Conservation (phyloP, 2,329 filamentous ascomycete species). For the Coleophoma crateriformis region DNA sequence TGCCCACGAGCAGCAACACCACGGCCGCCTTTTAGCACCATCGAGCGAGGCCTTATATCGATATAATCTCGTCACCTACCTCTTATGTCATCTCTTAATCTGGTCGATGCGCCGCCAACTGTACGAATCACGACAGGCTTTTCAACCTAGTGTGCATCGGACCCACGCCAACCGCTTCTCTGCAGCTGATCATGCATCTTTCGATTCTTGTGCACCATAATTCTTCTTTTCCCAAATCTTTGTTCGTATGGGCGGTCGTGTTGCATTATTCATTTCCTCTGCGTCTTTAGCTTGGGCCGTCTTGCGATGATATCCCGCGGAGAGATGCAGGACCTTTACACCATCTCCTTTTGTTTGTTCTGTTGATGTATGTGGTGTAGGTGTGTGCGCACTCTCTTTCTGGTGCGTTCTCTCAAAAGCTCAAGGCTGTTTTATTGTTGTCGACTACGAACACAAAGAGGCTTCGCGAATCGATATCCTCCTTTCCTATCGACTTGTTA, state of each 20-base stretch:
- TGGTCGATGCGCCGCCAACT: slow-evolving; percentile 35
- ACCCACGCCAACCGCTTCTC: slow-evolving; percentile 10
- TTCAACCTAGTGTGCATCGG: slow-evolving; percentile 15
- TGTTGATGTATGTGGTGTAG: slow-evolving; percentile 1
- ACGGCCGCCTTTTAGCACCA: not conserved
- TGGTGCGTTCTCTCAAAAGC: slow-evolving; percentile 19
- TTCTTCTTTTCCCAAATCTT: slow-evolving; percentile 30
- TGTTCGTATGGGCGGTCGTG: slow-evolving; percentile 27
- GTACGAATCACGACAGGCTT: slow-evolving; percentile 41
- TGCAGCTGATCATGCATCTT: slow-evolving; percentile 21
- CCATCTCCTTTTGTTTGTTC: slow-evolving; percentile 16
- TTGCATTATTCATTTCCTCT: slow-evolving; percentile 28
- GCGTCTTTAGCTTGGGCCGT: slow-evolving; percentile 22
- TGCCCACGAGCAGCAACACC: not conserved
- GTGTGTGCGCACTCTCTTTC: slow-evolving; percentile 12
- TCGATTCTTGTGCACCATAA: slow-evolving; percentile 37
- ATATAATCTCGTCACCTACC: slow-evolving; percentile 31
- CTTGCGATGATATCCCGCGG: slow-evolving; percentile 29
- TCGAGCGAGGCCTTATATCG: slow-evolving; percentile 12
- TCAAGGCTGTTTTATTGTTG: slow-evolving; percentile 19
- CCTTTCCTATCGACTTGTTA: slow-evolving; percentile 11
- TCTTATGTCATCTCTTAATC: slow-evolving; percentile 35
- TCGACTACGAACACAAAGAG: slow-evolving; percentile 10
- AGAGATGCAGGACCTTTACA: slow-evolving; percentile 22
- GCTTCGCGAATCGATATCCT: slow-evolving; percentile 16